phyloP scores from a whole-genome alignment of 495 filamentous ascomycete genomes.

The Pyrenula massariospora region DNA sequence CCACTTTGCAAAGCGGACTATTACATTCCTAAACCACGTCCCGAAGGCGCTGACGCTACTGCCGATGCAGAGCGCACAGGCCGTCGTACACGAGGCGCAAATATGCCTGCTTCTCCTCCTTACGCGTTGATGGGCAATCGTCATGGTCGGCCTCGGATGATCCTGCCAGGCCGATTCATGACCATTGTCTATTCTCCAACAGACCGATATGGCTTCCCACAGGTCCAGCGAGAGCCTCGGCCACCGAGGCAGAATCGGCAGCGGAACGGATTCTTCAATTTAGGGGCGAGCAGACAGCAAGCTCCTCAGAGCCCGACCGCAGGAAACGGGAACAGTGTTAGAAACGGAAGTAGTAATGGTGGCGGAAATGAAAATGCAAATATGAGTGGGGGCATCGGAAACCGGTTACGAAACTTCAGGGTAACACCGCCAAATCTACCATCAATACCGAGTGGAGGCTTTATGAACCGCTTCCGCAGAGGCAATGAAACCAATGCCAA shows the following conservation, averaged over 20 bases:
- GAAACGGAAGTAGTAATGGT: not conserved
- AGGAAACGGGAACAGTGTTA: not conserved
- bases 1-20: slow-evolving; percentile 96
- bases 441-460: not conserved
- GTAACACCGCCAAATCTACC: not conserved
- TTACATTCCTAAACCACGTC: slow-evolving; percentile 76
- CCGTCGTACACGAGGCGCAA: slow-evolving; percentile 13
- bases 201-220: slow-evolving; percentile 12
- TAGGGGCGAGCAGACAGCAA: not conserved
- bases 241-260: slow-evolving; percentile 1
- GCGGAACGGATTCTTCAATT: not conserved
- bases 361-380: not conserved
- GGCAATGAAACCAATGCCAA: not conserved
- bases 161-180: slow-evolving; percentile 14
- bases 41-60: slow-evolving; percentile 32
- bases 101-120: slow-evolving; percentile 11
- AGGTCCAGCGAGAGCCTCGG: slow-evolving; percentile 4
- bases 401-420: not conserved
- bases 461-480: not conserved
- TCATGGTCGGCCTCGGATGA: slow-evolving; percentile 12
- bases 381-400: not conserved
- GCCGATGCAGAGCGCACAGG: slow-evolving; percentile 17
- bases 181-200: slow-evolving; percentile 4
- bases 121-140: slow-evolving; percentile 17
- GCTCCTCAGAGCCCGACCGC: not conserved